phyloP scores from a whole-genome alignment of 371 early-diverging fungal genomes.

The Circinella minor region DNA sequence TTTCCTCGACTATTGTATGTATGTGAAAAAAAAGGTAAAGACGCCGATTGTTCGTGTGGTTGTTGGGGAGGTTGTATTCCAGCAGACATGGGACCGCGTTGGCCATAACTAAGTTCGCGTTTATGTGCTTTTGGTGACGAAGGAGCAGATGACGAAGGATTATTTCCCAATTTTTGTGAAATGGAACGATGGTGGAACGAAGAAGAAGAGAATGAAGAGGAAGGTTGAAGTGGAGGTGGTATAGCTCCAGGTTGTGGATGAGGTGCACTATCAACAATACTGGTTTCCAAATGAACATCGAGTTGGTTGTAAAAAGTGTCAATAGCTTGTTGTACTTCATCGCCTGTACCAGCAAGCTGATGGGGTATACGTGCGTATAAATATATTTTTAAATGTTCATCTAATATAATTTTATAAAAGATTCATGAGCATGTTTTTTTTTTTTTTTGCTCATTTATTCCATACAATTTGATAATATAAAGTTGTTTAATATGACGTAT shows the following conservation, averaged over 20 bases:
- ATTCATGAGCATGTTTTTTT: too few relatives aligned
- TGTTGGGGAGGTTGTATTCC: background rate
- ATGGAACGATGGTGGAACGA: conserved; percentile 28
- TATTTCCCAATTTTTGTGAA: conserved; percentile 11
- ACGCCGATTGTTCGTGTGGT: conserved; percentile 14
- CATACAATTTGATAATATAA: too few relatives aligned
- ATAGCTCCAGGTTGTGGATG: conserved; percentile 18
- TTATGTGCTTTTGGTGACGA: conserved; percentile 41
- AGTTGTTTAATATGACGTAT: too few relatives aligned
- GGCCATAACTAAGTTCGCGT: conserved; percentile 17
- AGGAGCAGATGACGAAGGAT: conserved; percentile 19
- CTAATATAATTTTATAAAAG: conserved; percentile 15
- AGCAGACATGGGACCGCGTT: conserved; percentile 13
- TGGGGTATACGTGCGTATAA: conserved; percentile 35
- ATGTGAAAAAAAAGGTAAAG: conserved; percentile 58
- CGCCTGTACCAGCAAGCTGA: conserved; percentile 37
- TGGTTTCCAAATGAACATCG: conserved; percentile 66
- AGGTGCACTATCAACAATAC: conserved; percentile 44
- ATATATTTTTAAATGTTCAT: conserved; percentile 48
- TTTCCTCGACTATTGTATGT: conserved; percentile 56
- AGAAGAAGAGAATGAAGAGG: conserved; percentile 21
- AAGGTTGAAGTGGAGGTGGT: conserved; percentile 25
- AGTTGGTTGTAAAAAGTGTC: conserved; percentile 53
- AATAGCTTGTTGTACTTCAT: conserved; percentile 32
- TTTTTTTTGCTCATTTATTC: too few relatives aligned